These are phyloP conservation scores for Xylaria grammica DNA, from an alignment of 495 filamentous ascomycete genomes.

Conservation along the genomic window DNA sequence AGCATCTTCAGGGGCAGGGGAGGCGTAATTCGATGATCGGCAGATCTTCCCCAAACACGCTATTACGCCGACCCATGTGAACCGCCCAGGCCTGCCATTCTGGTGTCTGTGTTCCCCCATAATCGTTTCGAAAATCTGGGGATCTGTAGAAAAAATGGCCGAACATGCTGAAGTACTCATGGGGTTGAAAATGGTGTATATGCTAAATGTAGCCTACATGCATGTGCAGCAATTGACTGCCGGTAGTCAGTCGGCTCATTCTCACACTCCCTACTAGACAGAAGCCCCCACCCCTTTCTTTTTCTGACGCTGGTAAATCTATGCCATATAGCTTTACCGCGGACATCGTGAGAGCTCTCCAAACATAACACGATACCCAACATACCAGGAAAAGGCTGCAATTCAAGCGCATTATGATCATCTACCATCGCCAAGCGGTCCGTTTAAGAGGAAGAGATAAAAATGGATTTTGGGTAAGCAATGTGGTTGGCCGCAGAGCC, in stretches of 20 bases:
- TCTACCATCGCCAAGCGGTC: background rate
- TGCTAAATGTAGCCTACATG: background rate
- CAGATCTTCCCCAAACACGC: constrained; percentile 10
- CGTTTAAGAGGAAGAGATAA: background rate
- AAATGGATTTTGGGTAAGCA: background rate
- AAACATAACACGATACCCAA: background rate
- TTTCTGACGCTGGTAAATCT: background rate
- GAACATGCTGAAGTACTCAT: background rate
- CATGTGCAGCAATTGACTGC: background rate
- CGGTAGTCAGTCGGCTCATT: constrained; percentile 1
- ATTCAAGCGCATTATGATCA: background rate
- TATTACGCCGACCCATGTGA: background rate
- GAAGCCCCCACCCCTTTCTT: no score
- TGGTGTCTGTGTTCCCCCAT: background rate
- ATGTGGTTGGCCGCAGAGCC: constrained; percentile 1
- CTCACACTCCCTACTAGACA: background rate
- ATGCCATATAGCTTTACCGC: background rate
- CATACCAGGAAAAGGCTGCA: background rate
- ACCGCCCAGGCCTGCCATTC: background rate
- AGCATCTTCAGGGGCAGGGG: constrained; percentile 9
- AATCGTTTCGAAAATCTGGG: constrained; percentile 19
- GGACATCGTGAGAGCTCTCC: background rate
- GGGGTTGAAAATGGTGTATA: no score
- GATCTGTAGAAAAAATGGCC: constrained; percentile 3
- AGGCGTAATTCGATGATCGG: constrained; percentile 8